Conservation (phyloP, 164 flowering plant species). For the Magnolia sinica region DNA sequence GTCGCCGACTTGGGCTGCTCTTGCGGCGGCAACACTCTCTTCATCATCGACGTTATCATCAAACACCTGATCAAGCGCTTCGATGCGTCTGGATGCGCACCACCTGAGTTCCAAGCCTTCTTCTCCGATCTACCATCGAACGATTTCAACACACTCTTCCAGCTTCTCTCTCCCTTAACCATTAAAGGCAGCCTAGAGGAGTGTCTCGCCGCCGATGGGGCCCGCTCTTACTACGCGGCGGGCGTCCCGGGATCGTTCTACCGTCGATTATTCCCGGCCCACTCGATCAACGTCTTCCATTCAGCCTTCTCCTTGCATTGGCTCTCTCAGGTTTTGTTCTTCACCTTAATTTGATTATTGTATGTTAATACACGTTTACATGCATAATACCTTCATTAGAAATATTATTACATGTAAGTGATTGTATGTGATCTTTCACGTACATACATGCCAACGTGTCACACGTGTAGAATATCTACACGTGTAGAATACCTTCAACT, state of each 20-base stretch:
- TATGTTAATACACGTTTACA: too few relatives aligned
- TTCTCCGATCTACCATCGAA: slow-evolving; percentile 90
- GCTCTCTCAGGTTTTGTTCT: slow-evolving; percentile 71
- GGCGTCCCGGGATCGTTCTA: slow-evolving; percentile 85
- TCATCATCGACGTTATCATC: slow-evolving; percentile 58
- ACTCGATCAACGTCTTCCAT: slow-evolving; percentile 65
- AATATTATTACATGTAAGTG: too few relatives aligned
- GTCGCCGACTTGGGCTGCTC: slow-evolving; percentile 87
- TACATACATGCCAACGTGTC: too few relatives aligned
- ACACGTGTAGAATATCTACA: too few relatives aligned
- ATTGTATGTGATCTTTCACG: too few relatives aligned
- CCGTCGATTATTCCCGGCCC: slow-evolving; percentile 69
- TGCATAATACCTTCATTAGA: too few relatives aligned
- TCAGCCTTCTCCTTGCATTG: slow-evolving; percentile 93
- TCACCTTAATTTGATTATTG: too few relatives aligned
- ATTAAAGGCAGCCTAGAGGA: slow-evolving; percentile 67
- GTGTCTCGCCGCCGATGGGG: slow-evolving; percentile 50
- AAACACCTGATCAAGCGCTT: slow-evolving; percentile 68
- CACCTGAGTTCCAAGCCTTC: slow-evolving; percentile 81
- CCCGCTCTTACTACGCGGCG: slow-evolving; percentile 76
- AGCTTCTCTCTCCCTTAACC: slow-evolving; percentile 67
- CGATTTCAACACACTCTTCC: slow-evolving; percentile 91
- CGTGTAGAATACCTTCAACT: too few relatives aligned
- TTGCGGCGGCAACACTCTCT: slow-evolving; percentile 65
- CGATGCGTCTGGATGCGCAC: slow-evolving; percentile 43